These are phyloP conservation scores for Pisolithus albus DNA, from an alignment of 768 basidiomycete species.

Conservation along the genomic window DNA sequence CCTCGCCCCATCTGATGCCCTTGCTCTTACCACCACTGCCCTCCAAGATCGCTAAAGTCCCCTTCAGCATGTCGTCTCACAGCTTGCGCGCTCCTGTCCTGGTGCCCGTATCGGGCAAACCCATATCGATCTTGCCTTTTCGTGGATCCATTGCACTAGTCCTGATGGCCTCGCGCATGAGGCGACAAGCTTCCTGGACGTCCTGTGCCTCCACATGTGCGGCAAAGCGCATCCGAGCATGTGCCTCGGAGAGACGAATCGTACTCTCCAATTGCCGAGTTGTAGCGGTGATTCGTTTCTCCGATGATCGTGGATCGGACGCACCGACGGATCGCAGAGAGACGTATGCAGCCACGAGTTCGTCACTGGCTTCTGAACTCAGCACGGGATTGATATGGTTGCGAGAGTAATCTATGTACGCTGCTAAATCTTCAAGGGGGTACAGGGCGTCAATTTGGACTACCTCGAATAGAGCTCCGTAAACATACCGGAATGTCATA, in stretches of 20 bases:
- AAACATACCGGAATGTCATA: constrained; percentile 64
- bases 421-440: constrained; percentile 86
- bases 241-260: too few relatives aligned
- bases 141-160: constrained; percentile 93
- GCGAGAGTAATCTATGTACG: constrained; percentile 92
- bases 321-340: constrained; percentile 86
- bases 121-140: constrained; percentile 97
- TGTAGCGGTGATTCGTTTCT: constrained; percentile 96
- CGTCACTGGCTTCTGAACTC: too few relatives aligned
- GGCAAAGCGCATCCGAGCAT: constrained; percentile 91
- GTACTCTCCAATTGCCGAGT: constrained; percentile 96
- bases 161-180: constrained; percentile 95
- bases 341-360: too few relatives aligned
- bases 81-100: constrained; percentile 79
- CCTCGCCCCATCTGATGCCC: constrained; percentile 77
- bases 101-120: constrained; percentile 89
- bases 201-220: constrained; percentile 80
- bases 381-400: constrained; percentile 78
- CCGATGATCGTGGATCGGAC: constrained; percentile 89
- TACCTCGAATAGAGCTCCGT: not conserved
- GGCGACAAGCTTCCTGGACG: constrained; percentile 84
- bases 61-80: constrained; percentile 88
- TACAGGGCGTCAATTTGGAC: constrained; percentile 25
- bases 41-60: constrained; percentile 56
- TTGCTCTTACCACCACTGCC: constrained; percentile 39